Base-by-base conservation (phyloP, 148 eudicot species). In the Silene conica region DNA sequence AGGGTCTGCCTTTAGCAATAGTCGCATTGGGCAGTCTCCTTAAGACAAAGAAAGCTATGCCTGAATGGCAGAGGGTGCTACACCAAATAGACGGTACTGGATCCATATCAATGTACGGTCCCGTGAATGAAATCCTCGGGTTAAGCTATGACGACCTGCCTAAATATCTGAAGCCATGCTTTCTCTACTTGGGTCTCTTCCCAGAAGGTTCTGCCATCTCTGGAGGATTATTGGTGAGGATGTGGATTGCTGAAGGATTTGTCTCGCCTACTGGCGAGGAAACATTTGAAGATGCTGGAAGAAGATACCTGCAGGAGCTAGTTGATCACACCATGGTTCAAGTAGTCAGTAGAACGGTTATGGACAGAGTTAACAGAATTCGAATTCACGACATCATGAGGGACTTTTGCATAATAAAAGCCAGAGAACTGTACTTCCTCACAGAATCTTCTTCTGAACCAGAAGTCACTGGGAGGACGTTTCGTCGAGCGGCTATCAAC, bases 181-280 rank as follows among this genome's bases (percentile, higher is more conserved):
- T 81, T 48, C 75, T 81, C 7, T 81, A 81, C 61, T 60, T 83
- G 66, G 78, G 74, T 8, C 61, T 74, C 19, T 74, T 80, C 12
- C 79, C 74, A 3, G 72, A 80, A 68, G 81, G 73, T 21, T 54
- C 48, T 3, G 25, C 69, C 69, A 80, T 80, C 20, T 25, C 72
- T 2, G 70, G 46, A 5, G 74, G 71, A n/a, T 9, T 10, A 55
- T 34, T 83, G n/a, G 70, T 20, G 6, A 28, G 81, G 60, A 74
- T 70, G 73, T 80, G 74, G 83, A 78, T 78, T 25, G 80, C 81
- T 0, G 83, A 83, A 66, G 85, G 85, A 10, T 78, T 82, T 21
- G 71, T 77, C 28, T 2, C 54, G 31, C 1, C 16, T 31, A 11
- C 1, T 2, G 46, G 11, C 0, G 73, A 46, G 16, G 67, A 65